Evolutionary conservation across 805 yeast genomes (phyloP), one percentile per base, ranked within the genome.

Genomic region (Lachancea nothofagi): DNA sequence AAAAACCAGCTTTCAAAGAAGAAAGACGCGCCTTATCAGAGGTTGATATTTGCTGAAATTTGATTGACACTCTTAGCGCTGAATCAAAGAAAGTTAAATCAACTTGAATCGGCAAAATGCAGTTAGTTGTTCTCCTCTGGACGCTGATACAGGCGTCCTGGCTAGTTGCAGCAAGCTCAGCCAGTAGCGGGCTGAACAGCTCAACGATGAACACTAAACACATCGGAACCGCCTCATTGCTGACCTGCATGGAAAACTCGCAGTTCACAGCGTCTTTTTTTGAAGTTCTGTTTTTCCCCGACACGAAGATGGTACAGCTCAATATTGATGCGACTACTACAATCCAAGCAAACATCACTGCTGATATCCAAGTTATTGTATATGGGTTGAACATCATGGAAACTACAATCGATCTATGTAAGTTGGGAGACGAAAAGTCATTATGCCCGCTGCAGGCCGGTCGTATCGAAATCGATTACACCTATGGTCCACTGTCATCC

Each of bases 231-330:
- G 61, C 77, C 14, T 86, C 97, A 7, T 69, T 93, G 49, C 67
- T 90, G 51, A 85, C 97, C 28, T 93, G 98, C 68, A 89, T 88
- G 95, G 81, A 78, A 30, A 69, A 83, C 60, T 89, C 98, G 6
- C 82, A 78, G 57, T 78, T 93, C 52, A 78, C 95, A 2, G 90
- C 97, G 4, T 75, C 88, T 7, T 75, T 71, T 48, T 89, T 93
- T 57, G 83, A 85, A 51, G 94, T 89, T 37, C 64, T 64, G 30
- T 85, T 72, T 59, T 80, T 66, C 54, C 95, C 95, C 3, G 69
- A 62, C 32, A 83, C 83, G 61, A 62, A 60, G 15, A 69, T 83
- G 1, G 80, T 81, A 7, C 68, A 64, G 4, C 78, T 87, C 50
- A 79, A 83, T 49, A 70, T 90, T 21, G 74, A 78, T 40, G 95